Evolutionary conservation across 331 rosid species (phyloP).

Genomic region (Arachis monticola): DNA sequence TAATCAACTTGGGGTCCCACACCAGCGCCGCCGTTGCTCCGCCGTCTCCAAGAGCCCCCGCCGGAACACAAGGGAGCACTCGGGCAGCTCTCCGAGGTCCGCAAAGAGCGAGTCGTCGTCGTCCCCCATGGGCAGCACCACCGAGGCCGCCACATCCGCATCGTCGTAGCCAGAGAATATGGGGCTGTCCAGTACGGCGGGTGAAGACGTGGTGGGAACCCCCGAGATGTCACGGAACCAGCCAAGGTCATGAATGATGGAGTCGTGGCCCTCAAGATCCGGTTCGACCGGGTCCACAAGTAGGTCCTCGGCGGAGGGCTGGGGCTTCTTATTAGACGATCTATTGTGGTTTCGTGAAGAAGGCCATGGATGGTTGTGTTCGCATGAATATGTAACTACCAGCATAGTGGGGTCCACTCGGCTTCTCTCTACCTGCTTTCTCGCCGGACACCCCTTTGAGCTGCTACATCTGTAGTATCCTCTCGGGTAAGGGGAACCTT

Average conservation of each 20-base stretch:
- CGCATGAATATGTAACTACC: conserved; percentile 79
- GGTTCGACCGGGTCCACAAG: conserved; percentile 37
- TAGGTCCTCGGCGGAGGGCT: neutral
- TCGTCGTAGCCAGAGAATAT: conserved; percentile 50
- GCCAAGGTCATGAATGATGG: conserved; percentile 58
- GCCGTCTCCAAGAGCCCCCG: conserved; percentile 34
- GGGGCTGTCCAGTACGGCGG: conserved; percentile 58
- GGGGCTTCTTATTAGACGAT: conserved; percentile 27
- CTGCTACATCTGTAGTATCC: conserved; percentile 97
- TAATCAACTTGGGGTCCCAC: conserved; percentile 60
- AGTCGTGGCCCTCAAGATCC: conserved; percentile 48
- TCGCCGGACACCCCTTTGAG: conserved; percentile 93
- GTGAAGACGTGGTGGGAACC: conserved; percentile 48
- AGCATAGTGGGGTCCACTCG: conserved; percentile 85
- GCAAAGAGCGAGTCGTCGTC: conserved; percentile 90
- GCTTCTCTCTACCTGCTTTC: conserved; percentile 94
- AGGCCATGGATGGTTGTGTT: conserved; percentile 95
- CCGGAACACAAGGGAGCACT: conserved; percentile 79
- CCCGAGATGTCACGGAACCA: conserved; percentile 75
- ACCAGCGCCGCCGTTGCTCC: conserved; percentile 47
- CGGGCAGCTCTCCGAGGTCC: conserved; percentile 93
- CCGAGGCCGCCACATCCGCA: conserved; percentile 50
- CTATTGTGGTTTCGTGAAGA: conserved; percentile 53
- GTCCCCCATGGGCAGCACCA: conserved; percentile 75
- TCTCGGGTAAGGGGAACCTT: conserved; percentile 98